Conservation (phyloP, 257 asterid genomes). For the Schizonepeta tenuifolia region DNA sequence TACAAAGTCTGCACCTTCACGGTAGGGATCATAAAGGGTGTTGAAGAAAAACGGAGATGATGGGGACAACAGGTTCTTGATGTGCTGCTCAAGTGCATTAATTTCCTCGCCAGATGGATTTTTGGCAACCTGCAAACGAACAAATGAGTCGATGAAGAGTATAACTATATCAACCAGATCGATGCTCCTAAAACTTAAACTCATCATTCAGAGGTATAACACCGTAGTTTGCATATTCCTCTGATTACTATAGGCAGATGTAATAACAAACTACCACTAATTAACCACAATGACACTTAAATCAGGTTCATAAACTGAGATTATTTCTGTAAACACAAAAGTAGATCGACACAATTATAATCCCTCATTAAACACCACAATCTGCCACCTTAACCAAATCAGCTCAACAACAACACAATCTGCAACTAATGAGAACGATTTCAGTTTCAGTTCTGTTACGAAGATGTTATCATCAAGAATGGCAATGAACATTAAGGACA, state of each 20-base stretch:
- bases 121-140: slow-evolving; percentile 45
- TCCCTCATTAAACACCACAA: not conserved
- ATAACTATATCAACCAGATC: not conserved
- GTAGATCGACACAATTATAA: not conserved
- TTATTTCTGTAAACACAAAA: not conserved
- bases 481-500: not conserved
- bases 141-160: slow-evolving; percentile 6
- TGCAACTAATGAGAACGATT: slow-evolving; percentile 5
- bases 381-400: not conserved
- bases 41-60: slow-evolving; percentile 53
- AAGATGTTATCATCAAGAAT: not conserved
- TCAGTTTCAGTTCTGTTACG: not conserved
- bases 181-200: not conserved
- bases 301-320: not conserved
- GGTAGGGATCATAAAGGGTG: slow-evolving; percentile 53
- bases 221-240: no score
- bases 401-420: not conserved
- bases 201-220: not conserved
- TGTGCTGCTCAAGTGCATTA: slow-evolving; percentile 54
- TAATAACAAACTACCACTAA: not conserved
- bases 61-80: slow-evolving; percentile 47
- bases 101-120: slow-evolving; percentile 51
- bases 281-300: not conserved
- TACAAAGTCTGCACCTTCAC: slow-evolving; percentile 50
- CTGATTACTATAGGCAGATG: not conserved